These are phyloP conservation scores for Rehmannia glutinosa DNA, from an alignment of 257 asterid species.

Conservation along the genomic window DNA sequence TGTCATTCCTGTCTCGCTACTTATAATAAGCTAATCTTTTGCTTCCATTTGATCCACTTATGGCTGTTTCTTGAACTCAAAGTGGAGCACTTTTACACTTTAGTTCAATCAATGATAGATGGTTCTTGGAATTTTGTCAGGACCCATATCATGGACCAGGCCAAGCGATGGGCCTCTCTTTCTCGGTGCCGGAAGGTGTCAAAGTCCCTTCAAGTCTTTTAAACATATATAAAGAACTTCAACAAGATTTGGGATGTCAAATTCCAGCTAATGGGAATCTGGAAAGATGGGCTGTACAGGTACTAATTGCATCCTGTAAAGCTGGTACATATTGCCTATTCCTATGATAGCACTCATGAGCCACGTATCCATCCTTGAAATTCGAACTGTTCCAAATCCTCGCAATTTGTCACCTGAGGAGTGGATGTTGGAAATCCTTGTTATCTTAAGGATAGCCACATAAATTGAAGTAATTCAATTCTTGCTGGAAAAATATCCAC, in stretches of 20 bases:
- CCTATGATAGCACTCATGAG: not conserved
- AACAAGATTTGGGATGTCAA: slow-evolving; percentile 77
- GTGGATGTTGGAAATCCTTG: not conserved
- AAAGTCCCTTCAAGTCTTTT: slow-evolving; percentile 87
- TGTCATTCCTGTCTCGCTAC: not conserved
- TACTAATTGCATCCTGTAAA: slow-evolving; percentile 20
- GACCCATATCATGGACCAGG: slow-evolving; percentile 99
- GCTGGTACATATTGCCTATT: slow-evolving; percentile 12
- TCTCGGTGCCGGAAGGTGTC: slow-evolving; percentile 82
- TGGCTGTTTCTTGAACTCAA: slow-evolving; percentile 4
- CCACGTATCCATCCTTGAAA: not conserved
- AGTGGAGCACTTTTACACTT: not conserved
- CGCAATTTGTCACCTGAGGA: not conserved
- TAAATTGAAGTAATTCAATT: not conserved
- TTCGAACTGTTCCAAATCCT: not conserved
- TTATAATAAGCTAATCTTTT: not conserved
- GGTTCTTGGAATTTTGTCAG: slow-evolving; percentile 30
- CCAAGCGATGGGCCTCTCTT: slow-evolving; percentile 99
- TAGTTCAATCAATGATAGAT: not conserved
- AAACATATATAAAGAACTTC: slow-evolving; percentile 89
- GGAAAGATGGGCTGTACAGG: slow-evolving; percentile 96
- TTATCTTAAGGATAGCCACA: not conserved
- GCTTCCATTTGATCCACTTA: not conserved
- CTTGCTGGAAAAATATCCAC: not conserved
- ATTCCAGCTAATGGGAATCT: slow-evolving; percentile 80